Evolutionary conservation across 805 yeast species (phyloP), one percentile per base, ranked within the genome.

Genomic region (Kuraishia capsulata): DNA sequence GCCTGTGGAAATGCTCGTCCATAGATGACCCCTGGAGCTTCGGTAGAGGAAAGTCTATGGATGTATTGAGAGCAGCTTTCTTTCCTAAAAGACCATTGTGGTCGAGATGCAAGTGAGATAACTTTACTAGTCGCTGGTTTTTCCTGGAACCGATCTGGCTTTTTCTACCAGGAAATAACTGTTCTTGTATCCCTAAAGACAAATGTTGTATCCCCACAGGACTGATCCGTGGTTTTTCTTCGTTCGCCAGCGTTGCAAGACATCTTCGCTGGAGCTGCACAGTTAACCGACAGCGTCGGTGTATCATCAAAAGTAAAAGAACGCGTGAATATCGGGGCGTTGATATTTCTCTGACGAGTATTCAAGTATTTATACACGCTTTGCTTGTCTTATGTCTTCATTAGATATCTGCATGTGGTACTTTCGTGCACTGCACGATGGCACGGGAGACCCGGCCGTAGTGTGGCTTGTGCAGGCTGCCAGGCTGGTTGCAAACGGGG

Each of bases 181-280:
- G 85, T 13, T 49, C 43, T 40, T 78, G 88, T 10, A 86, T 53
- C 0, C 63, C 61, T 3, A 61, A 56, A 0, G 92, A 76, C 17
- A 86, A 61, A 46, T 84, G 81, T 52, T 87, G 95, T 20, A 86
- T 82, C 0, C 95, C 95, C 5, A 83, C 81, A 16, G 81, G 81
- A 53, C 84, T 86, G 23, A 81, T 59, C 26, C 87, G 56, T 5
- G 81, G 84, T 35, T 50, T 45, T 49, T 72, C 49, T 5, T 29
- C 41, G 13, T 30, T 20, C 5, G 39, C 33, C 8, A 36, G 19
- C 9, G 34, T 36, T 29, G 30, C 34, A 13, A 19, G 30, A 18
- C 30, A n/a, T 20, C 14, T 20, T 26, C 20, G 36, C n/a, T 8
- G 36, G 16, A 13, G 9, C 8, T 8, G 31, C 31, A 29, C n/a